These are phyloP conservation scores for Ochetophila trinervis DNA, from an alignment of 306 rosid species.

Conservation along the genomic window DNA sequence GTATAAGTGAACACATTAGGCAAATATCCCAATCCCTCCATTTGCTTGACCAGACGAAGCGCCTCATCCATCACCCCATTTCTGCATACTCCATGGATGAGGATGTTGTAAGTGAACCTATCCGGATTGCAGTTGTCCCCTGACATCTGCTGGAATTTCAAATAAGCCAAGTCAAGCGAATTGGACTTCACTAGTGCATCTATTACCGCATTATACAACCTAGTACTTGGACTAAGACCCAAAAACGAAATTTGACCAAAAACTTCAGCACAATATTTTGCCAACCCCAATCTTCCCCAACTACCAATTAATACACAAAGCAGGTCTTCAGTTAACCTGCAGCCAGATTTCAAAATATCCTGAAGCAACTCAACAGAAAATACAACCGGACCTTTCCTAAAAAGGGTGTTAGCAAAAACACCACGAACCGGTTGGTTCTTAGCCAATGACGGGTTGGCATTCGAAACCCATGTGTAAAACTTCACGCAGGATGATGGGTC, in stretches of 20 bases:
- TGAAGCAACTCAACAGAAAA: slow-evolving; percentile 59
- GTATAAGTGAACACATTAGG: slow-evolving; percentile 84
- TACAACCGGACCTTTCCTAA: slow-evolving; percentile 55
- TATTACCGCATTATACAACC: slow-evolving; percentile 79
- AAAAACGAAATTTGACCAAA: slow-evolving; percentile 64
- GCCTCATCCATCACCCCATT: slow-evolving; percentile 84
- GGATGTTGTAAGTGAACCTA: slow-evolving; percentile 75
- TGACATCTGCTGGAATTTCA: slow-evolving; percentile 76
- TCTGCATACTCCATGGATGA: slow-evolving; percentile 79
- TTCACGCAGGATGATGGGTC: slow-evolving; percentile 53
- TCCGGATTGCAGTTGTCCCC: slow-evolving; percentile 64
- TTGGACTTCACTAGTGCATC: slow-evolving; percentile 78
- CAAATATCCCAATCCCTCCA: slow-evolving; percentile 56
- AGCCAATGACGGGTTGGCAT: slow-evolving; percentile 37
- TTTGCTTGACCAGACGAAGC: slow-evolving; percentile 64
- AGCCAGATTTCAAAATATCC: slow-evolving; percentile 49
- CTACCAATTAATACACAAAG: slow-evolving; percentile 62
- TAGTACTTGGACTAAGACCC: slow-evolving; percentile 59
- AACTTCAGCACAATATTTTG: slow-evolving; percentile 61
- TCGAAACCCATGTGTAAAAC: slow-evolving; percentile 70
- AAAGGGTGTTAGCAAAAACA: slow-evolving; percentile 39
- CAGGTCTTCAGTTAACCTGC: slow-evolving; percentile 50
- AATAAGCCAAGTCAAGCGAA: slow-evolving; percentile 78
- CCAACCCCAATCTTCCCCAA: slow-evolving; percentile 88
- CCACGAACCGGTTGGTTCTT: slow-evolving; percentile 41